Conservation (phyloP, 257 asterid genomes). For the Capsicum pubescens region DNA sequence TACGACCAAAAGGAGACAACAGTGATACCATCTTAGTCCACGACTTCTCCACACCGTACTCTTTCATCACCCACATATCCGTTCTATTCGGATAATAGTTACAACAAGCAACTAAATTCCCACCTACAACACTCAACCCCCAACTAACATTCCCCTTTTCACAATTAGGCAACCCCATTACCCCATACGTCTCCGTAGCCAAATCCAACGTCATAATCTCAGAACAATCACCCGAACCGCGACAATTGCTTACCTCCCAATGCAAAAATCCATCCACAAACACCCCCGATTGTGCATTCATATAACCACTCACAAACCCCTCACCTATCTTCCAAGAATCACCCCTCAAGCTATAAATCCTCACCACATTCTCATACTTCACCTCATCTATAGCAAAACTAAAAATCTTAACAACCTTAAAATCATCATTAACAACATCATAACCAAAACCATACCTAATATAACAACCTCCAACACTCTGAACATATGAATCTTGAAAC, state of each 20-base stretch:
- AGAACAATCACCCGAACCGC: not conserved
- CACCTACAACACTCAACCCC: constrained; percentile 32
- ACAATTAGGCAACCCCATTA: constrained; percentile 21
- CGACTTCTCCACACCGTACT: constrained; percentile 41
- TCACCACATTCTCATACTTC: constrained; percentile 14
- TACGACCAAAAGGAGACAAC: not conserved
- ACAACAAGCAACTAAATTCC: constrained; percentile 31
- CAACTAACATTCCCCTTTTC: not conserved
- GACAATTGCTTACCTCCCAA: constrained; percentile 33
- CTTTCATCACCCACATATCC: constrained; percentile 53
- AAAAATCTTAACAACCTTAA: constrained; percentile 40
- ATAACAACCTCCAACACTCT: constrained; percentile 18
- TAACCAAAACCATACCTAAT: constrained; percentile 56
- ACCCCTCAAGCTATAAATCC: constrained; percentile 38
- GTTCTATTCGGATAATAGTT: not conserved
- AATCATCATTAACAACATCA: constrained; percentile 50
- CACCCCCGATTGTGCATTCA: constrained; percentile 28
- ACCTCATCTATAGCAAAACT: not conserved
- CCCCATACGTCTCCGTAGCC: constrained; percentile 14
- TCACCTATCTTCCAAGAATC: constrained; percentile 39
- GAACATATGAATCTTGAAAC: constrained; percentile 44
- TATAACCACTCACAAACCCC: constrained; percentile 19
- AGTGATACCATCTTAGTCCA: constrained; percentile 41
- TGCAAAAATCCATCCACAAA: constrained; percentile 38
- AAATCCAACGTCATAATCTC: constrained; percentile 36